These are phyloP conservation scores for Angomonas deanei DNA, from an alignment of 208 protist species.

Conservation along the genomic window DNA sequence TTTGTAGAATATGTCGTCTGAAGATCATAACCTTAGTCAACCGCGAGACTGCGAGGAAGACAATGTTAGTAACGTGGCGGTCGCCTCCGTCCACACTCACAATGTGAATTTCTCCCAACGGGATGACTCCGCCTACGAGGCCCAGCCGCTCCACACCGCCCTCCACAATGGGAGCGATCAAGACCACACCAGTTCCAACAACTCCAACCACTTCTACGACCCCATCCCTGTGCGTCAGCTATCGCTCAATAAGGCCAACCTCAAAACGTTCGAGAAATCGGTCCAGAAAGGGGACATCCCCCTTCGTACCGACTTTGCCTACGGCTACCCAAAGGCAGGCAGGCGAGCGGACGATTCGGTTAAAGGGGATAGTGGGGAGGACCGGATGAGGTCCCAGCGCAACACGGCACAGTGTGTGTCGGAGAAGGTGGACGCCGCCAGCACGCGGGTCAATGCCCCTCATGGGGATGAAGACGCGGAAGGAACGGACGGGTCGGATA, in stretches of 20 bases:
- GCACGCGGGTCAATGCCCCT: background rate
- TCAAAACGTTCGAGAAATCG: conserved; percentile 29
- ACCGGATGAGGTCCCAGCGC: background rate
- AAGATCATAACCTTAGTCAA: background rate
- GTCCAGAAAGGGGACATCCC: conserved; percentile 27
- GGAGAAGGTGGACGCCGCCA: background rate
- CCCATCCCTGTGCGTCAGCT: conserved; percentile 22
- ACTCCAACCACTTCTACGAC: conserved; percentile 2
- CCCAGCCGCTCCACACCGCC: background rate
- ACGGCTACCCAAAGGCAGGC: conserved; percentile 1
- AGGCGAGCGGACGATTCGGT: background rate
- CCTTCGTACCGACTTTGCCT: conserved; percentile 32
- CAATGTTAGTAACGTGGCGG: conserved; percentile 37
- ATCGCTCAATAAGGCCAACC: conserved; percentile 34
- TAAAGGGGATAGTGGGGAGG: background rate
- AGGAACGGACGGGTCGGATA: background rate
- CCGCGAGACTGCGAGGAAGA: conserved; percentile 25
- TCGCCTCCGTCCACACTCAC: conserved; percentile 14
- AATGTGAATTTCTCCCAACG: conserved; percentile 8
- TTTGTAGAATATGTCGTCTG: background rate
- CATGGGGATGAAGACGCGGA: background rate
- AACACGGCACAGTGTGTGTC: background rate
- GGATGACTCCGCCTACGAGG: conserved; percentile 9
- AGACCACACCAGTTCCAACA: background rate
- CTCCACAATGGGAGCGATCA: background rate